Conservation (phyloP, 148 eudicot genomes). For the Bassia scoparia region DNA sequence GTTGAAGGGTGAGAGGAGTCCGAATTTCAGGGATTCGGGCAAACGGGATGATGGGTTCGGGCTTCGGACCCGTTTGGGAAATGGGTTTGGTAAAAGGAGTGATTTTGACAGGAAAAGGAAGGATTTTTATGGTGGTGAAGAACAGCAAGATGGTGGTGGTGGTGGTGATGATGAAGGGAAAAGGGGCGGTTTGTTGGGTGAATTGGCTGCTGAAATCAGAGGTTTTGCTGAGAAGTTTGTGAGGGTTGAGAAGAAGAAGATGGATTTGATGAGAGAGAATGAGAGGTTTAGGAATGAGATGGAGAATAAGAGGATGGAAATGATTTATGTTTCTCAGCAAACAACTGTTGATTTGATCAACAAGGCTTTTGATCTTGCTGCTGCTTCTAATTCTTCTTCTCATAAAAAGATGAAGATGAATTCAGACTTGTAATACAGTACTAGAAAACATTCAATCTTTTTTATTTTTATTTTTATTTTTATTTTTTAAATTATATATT, state of each 20-base stretch:
- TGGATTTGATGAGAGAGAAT: slow-evolving; percentile 68
- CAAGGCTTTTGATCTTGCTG: slow-evolving; percentile 38
- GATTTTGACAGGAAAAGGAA: slow-evolving; percentile 23
- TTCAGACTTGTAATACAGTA: slow-evolving; percentile 23
- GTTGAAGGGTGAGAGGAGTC: background rate
- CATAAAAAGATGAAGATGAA: slow-evolving; percentile 40
- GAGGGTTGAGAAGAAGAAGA: slow-evolving; percentile 61
- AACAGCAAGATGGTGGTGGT: slow-evolving; percentile 12
- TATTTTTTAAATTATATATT: too few relatives aligned
- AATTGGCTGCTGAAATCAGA: slow-evolving; percentile 57
- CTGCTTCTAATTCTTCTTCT: background rate
- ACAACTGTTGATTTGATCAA: slow-evolving; percentile 54
- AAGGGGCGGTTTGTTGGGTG: slow-evolving; percentile 24
- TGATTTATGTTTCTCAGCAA: slow-evolving; percentile 55
- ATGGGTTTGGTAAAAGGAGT: slow-evolving; percentile 9
- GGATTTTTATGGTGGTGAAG: background rate
- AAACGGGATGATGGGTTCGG: slow-evolving; percentile 25
- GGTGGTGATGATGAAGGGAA: slow-evolving; percentile 4
- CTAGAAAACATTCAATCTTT: background rate
- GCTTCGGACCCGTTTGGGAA: background rate
- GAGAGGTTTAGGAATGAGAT: slow-evolving; percentile 58
- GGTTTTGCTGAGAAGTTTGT: slow-evolving; percentile 57
- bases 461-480: too few relatives aligned
- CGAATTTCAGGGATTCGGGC: slow-evolving; percentile 2
- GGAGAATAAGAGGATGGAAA: slow-evolving; percentile 74